A percentile compares a stretch with the other conserved stretches of the same genome.
Evolutionary conservation across 2,329 filamentous ascomycete species (phyloP).

Genomic region (Basipetospora sp.): DNA sequence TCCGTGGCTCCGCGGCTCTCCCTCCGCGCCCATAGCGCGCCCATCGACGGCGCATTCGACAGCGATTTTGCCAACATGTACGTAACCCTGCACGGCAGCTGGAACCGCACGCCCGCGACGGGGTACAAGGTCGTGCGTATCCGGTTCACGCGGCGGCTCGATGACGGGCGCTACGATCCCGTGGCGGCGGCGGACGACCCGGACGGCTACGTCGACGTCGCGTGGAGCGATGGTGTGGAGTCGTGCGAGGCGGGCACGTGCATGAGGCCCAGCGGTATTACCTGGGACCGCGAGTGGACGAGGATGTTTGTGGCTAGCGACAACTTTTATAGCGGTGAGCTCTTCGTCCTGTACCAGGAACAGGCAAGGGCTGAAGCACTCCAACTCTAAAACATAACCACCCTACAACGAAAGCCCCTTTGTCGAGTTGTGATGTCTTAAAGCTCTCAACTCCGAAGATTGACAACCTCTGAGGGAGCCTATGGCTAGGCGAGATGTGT

Average conservation of each 20-base stretch:
- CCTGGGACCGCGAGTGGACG: slow-evolving; percentile 12
- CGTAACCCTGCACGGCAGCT: slow-evolving; percentile 47
- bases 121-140: slow-evolving; percentile 25
- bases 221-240: slow-evolving; percentile 19
- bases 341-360: slow-evolving; percentile 11
- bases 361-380: too few relatives aligned
- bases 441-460: too few relatives aligned
- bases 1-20: slow-evolving; percentile 29
- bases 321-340: slow-evolving; percentile 12
- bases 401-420: too few relatives aligned
- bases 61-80: slow-evolving; percentile 33
- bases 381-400: not conserved
- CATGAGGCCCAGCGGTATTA: slow-evolving; percentile 13
- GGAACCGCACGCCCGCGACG: slow-evolving; percentile 26
- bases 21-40: slow-evolving; percentile 45
- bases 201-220: slow-evolving; percentile 18
- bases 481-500: too few relatives aligned
- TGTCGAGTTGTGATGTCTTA: too few relatives aligned
- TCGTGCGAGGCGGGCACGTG: slow-evolving; percentile 15
- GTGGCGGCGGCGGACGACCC: slow-evolving; percentile 16
- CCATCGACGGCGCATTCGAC: slow-evolving; percentile 47
- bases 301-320: slow-evolving; percentile 14
- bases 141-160: slow-evolving; percentile 16
- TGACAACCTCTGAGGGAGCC: too few relatives aligned
- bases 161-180: slow-evolving; percentile 16